These are phyloP conservation scores for Aspergillaceae sp. DNA, from an alignment of 2,329 filamentous ascomycete genomes.

Conservation along the genomic window DNA sequence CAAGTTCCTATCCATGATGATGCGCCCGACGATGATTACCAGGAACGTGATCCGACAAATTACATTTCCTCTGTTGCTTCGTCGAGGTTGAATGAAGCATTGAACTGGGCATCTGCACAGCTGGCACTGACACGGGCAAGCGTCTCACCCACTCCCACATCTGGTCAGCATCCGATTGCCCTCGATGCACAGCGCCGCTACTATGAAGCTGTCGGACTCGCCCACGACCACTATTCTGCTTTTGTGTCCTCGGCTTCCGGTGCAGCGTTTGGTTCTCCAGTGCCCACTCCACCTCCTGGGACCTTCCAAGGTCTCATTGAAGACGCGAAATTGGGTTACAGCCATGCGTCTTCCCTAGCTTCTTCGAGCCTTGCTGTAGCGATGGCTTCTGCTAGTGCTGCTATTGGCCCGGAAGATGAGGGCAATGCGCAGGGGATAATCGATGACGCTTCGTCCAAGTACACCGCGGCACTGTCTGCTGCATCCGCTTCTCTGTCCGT, in stretches of 20 bases:
- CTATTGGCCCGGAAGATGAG: constrained; percentile 24
- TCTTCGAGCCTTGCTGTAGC: constrained; percentile 35
- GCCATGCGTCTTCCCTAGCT: constrained; percentile 28
- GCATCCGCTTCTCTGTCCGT: constrained; percentile 36
- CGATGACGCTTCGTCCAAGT: constrained; percentile 38
- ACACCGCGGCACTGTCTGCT: constrained; percentile 35
- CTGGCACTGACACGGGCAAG: constrained; percentile 61
- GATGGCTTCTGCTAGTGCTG: constrained; percentile 33
- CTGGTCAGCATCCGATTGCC: constrained; percentile 46
- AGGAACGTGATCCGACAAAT: constrained; percentile 42
- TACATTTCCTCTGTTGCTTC: constrained; percentile 61
- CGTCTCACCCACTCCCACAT: constrained; percentile 54
- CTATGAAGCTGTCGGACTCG: constrained; percentile 68
- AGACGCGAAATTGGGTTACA: constrained; percentile 29
- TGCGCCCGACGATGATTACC: constrained; percentile 39
- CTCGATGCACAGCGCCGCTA: constrained; percentile 59
- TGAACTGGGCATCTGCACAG: constrained; percentile 61
- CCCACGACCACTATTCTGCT: constrained; percentile 68
- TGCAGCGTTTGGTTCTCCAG: constrained; percentile 58
- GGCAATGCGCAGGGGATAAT: constrained; percentile 32
- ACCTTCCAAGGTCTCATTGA: constrained; percentile 28
- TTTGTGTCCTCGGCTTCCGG: constrained; percentile 65
- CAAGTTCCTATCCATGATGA: constrained; percentile 43
- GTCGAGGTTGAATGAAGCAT: constrained; percentile 60
- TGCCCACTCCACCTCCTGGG: constrained; percentile 25